Evolutionary conservation across 2,329 filamentous ascomycete genomes (phyloP).

Genomic region (Sclerotinia sclerotiorum): DNA sequence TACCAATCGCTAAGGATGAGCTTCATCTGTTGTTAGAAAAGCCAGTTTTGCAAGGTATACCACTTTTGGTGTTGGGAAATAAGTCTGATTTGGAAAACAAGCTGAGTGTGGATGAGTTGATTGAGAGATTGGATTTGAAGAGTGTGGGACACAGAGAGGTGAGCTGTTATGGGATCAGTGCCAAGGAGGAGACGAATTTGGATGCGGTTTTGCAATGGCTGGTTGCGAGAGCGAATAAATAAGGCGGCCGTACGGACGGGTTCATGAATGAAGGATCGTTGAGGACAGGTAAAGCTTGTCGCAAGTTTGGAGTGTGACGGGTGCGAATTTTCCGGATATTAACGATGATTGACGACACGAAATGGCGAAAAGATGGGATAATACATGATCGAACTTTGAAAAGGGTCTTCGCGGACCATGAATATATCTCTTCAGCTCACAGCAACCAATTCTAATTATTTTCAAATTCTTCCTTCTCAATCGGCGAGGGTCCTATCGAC

Average conservation of each 20-base stretch:
- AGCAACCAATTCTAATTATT: slow-evolving; percentile 28
- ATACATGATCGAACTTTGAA: slow-evolving; percentile 42
- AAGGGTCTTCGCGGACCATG: slow-evolving; percentile 48
- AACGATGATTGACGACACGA: slow-evolving; percentile 48
- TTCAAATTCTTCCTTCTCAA: slow-evolving; percentile 21
- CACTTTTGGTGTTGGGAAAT: slow-evolving; percentile 90
- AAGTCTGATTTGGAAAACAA: slow-evolving; percentile 94
- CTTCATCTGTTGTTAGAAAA: slow-evolving; percentile 86
- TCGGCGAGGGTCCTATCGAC: neutral
- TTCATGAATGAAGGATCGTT: neutral
- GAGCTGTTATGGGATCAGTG: slow-evolving; percentile 97
- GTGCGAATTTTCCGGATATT: slow-evolving; percentile 16
- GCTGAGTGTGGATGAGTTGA: slow-evolving; percentile 89
- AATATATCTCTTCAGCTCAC: slow-evolving; percentile 44
- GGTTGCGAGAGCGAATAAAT: slow-evolving; percentile 82
- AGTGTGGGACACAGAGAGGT: slow-evolving; percentile 89
- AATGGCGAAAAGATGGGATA: slow-evolving; percentile 50
- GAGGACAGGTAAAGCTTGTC: slow-evolving; percentile 5
- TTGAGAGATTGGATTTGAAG: slow-evolving; percentile 88
- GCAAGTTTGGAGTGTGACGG: slow-evolving; percentile 4
- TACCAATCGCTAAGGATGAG: slow-evolving; percentile 87
- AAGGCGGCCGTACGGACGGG: slow-evolving; percentile 36
- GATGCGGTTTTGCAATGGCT: slow-evolving; percentile 96
- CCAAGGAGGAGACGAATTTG: slow-evolving; percentile 97
- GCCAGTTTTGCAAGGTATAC: slow-evolving; percentile 82